Percentiles rank a stretch among this genome's conserved stretches.
These are phyloP conservation scores for thale cress (Arabidopsis thaliana) DNA, from an alignment of 345 rosid species.

Conservation along the genomic window DNA sequence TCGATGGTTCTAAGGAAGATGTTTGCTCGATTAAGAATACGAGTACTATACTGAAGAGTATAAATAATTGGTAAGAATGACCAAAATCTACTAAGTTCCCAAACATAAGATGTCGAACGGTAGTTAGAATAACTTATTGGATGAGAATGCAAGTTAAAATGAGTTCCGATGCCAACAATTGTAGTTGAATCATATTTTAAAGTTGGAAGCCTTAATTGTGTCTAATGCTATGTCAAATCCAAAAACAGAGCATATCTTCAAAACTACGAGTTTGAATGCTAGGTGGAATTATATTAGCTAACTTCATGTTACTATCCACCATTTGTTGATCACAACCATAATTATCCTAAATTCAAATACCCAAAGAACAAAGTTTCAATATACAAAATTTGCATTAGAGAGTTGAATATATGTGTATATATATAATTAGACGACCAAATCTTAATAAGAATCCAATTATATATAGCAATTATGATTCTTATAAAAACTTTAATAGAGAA, in stretches of 20 bases:
- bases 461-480: conserved; percentile 15
- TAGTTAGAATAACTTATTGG: no score
- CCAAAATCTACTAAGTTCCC: no score
- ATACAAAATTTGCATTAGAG: neutral
- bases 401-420: neutral
- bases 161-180: no score
- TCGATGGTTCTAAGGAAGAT: no score
- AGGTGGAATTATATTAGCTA: neutral
- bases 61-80: no score
- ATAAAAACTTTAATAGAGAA: neutral
- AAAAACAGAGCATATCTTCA: neutral
- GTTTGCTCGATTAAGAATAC: no score
- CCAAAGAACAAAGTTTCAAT: neutral
- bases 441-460: conserved; percentile 30
- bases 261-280: neutral
- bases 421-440: conserved; percentile 22
- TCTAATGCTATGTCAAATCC: neutral
- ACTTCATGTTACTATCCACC: neutral
- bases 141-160: no score
- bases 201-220: neutral
- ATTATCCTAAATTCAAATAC: neutral
- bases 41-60: no score
- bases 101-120: no score
- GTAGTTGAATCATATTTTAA: neutral
- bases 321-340: conserved; percentile 3